A percentile compares a stretch with the other conserved stretches of the same genome.
Evolutionary conservation across 2,329 filamentous ascomycete species (phyloP).

Genomic region (Exophiala calicioides): DNA sequence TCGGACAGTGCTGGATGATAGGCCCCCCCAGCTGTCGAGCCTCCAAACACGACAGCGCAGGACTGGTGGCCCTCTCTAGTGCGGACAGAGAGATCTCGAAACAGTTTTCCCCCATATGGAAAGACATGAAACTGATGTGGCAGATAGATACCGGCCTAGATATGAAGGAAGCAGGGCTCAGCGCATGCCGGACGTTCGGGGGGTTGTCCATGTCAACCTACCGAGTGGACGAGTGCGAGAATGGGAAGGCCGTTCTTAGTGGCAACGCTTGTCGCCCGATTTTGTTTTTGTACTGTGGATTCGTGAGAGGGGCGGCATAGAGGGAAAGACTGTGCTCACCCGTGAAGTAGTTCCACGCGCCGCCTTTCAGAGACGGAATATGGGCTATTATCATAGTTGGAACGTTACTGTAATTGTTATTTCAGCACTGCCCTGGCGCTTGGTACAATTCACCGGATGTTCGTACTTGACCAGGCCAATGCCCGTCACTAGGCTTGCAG

Average conservation of each 20-base stretch:
- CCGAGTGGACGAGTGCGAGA: conserved; percentile 44
- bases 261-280: conserved; percentile 42
- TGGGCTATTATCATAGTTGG: conserved; percentile 44
- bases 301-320: no score
- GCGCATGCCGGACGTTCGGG: no score
- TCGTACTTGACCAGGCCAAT: no score
- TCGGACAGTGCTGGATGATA: conserved; percentile 46
- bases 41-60: conserved; percentile 49
- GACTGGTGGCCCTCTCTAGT: conserved; percentile 42
- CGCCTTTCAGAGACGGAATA: conserved; percentile 46
- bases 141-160: conserved; percentile 43
- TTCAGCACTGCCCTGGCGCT: no score
- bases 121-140: conserved; percentile 51
- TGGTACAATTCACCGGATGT: conserved; percentile 34
- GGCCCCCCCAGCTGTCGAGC: conserved; percentile 46
- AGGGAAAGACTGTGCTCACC: no score
- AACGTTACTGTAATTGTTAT: no score
- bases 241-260: conserved; percentile 44
- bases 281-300: conserved; percentile 40
- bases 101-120: conserved; percentile 46
- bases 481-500: conserved; percentile 42
- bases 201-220: no score
- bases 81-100: conserved; percentile 44
- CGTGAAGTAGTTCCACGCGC: conserved; percentile 48
- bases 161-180: neutral